Conservation (phyloP, 1,284 basidiomycete genomes). For the Peniophora sp. region DNA sequence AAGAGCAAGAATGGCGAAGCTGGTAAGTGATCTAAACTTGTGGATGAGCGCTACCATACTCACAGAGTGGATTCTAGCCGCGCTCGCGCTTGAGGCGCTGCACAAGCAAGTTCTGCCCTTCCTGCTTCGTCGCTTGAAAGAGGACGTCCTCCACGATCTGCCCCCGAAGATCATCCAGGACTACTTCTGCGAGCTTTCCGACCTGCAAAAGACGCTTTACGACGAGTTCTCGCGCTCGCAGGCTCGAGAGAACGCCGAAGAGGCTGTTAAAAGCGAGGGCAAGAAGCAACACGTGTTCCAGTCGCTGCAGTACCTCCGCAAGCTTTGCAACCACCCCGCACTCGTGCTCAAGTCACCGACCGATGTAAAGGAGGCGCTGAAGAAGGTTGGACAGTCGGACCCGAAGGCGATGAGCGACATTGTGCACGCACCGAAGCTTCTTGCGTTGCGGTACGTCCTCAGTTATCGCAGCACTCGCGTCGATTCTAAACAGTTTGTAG, state of each 20-base stretch:
- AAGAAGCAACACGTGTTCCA: constrained; percentile 84
- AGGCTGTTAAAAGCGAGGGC: constrained; percentile 41
- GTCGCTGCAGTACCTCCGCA: constrained; percentile 93
- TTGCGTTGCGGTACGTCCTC: constrained; percentile 72
- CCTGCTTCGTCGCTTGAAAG: constrained; percentile 91
- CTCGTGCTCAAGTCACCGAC: constrained; percentile 74
- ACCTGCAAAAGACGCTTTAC: constrained; percentile 88
- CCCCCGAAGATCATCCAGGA: constrained; percentile 99
- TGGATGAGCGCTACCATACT: constrained; percentile 5
- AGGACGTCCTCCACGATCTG: constrained; percentile 93
- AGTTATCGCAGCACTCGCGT: background rate
- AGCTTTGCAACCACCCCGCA: constrained; percentile 96
- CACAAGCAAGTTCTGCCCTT: constrained; percentile 99
- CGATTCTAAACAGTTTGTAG: constrained; percentile 30
- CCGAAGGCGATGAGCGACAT: constrained; percentile 64
- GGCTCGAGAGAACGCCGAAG: constrained; percentile 59
- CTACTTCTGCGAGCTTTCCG: constrained; percentile 97
- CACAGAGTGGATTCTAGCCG: constrained; percentile 41
- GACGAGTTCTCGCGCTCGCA: constrained; percentile 87
- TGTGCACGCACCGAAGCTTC: constrained; percentile 88
- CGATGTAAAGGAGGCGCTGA: constrained; percentile 56
- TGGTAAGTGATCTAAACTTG: constrained; percentile 40
- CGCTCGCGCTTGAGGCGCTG: constrained; percentile 88
- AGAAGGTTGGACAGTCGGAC: constrained; percentile 38
- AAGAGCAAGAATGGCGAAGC: constrained; percentile 95